Base-by-base conservation (phyloP, 176 grass and related monocot species). In the Triticum turgidum region DNA sequence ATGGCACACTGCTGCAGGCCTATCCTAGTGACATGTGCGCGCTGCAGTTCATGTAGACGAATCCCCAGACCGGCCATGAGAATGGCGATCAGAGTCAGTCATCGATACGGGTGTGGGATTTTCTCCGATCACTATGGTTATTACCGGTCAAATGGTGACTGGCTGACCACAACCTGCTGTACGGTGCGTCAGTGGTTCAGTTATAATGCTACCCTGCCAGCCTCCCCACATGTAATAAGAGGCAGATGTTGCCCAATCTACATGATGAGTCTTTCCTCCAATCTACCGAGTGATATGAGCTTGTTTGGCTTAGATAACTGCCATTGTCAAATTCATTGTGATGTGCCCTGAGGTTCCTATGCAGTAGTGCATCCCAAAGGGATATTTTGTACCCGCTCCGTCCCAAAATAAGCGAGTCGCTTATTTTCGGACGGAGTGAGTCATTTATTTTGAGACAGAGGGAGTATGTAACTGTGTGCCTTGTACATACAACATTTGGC, bases 31-130 rank as follows among this genome's bases (percentile, higher is more conserved):
- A 95, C 68, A 88, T 95, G 69, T 88, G 92, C 44, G 86, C 65
- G 0, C 67, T 98, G 29, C 96, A 95, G 62, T 95, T 92, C 80
- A 61, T 94, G 12, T 88, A 70, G 45, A 79, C 79, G 62, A 94
- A 90, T 79, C 67, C 89, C 52, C 91, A 86, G 35, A 84, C 86
- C 2, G 90, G 84, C 59, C 67, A 91, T 56, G 85, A 91, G 70
- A 86, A 81, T 63, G 78, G 34, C 9, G 93, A 95, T 65, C 91
- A 98, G 86, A 89, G 83, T 14, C 88, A 98, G 75, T 84, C 86
- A 20, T 91, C 93, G 24, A 87, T 93, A 87, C 96, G 88, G 2
- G 91, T 98, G 54, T 98, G 93, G 96, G 93, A 98, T 90, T 98
- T 98, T 86, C 90, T 98, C 61, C 95, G 73, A 87, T 65, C 9